Conservation (phyloP, 768 basidiomycete species). For the Ephemerocybe angulata region DNA sequence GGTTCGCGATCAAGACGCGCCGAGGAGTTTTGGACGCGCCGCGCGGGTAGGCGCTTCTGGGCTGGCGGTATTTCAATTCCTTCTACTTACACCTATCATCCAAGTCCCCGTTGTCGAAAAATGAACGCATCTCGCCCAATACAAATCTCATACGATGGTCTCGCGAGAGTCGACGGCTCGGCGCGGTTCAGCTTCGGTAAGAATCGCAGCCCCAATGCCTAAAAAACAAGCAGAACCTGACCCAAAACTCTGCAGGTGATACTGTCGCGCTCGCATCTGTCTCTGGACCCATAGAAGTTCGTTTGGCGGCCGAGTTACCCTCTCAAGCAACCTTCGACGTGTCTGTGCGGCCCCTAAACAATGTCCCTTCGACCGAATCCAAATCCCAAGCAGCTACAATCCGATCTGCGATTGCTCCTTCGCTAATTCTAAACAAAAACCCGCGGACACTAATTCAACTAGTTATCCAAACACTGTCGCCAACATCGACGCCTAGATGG, state of each 20-base stretch:
- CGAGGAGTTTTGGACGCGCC: not conserved
- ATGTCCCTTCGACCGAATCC: slow-evolving; percentile 65
- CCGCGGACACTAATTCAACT: slow-evolving; percentile 76
- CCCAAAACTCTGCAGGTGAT: slow-evolving; percentile 23
- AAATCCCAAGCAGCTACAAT: slow-evolving; percentile 56
- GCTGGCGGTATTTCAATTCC: too few species aligned
- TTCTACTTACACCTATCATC: not conserved
- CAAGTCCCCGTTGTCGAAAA: not conserved
- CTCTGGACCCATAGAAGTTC: slow-evolving; percentile 78
- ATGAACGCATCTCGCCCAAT: slow-evolving; percentile 17
- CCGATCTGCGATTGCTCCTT: slow-evolving; percentile 54
- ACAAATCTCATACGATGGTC: slow-evolving; percentile 49
- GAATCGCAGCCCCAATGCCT: slow-evolving; percentile 7
- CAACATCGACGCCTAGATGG: slow-evolving; percentile 20
- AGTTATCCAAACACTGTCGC: slow-evolving; percentile 61
- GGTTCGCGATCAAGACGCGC: not conserved
- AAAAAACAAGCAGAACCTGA: not conserved
- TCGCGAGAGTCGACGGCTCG: slow-evolving; percentile 75
- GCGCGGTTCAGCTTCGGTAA: slow-evolving; percentile 66
- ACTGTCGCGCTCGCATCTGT: slow-evolving; percentile 61
- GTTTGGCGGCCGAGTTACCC: slow-evolving; percentile 64
- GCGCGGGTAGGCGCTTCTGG: too few species aligned
- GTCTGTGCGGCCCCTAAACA: slow-evolving; percentile 61
- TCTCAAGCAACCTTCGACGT: slow-evolving; percentile 76
- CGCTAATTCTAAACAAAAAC: slow-evolving; percentile 60